Evolutionary conservation across 106 monocot genomes (phyloP), one percentile per base, ranked within the genome.

Genomic region (Phalaenopsis equestris): DNA sequence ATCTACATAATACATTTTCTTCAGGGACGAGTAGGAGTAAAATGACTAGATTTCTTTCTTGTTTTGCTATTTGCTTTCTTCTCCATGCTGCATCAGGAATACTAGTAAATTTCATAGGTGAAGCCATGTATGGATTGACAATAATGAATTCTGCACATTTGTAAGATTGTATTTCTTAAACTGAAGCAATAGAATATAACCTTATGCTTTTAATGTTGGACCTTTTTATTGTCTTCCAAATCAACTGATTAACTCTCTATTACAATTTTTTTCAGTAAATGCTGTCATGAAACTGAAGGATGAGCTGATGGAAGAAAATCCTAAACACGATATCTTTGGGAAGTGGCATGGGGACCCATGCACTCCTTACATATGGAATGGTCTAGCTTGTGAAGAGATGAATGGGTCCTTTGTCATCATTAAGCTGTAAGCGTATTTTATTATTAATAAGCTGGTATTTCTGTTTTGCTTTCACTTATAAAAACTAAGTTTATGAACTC

Each of bases 261-360:
- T 1, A 7, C 14, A 67, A n/a, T 41, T 80, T 79, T 75, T 0
- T 45, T 18, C 86, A 87, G 89, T 67, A 55, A 75, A 83, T 80
- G 84, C 78, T 21, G 58, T 39, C 46, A 46, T 49, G 41, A 75
- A 80, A 80, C n/a, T 87, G 68, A 85, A 41, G 78, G 56, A 87
- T 56, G 75, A 82, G 72, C 52, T 90, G 23, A 37, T 75, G 48
- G 67, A 19, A 30, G 56, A 47, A 72, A 85, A 90, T 70, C 83
- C 55, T 37, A 75, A 61, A 61, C 78, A 83, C 72, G 73, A 45
- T 21, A 78, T 87, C 21, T 48, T 90, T 30, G 24, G 56, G 24
- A 82, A 75, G 16, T 89, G 86, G 84, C 24, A 45, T 47, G 86
- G 84, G 14, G 86, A 89, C 47, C 89, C 89, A 30, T 89, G 89